phyloP scores from a whole-genome alignment of 768 basidiomycete genomes.

The Tylopilus rubrobrunneus region DNA sequence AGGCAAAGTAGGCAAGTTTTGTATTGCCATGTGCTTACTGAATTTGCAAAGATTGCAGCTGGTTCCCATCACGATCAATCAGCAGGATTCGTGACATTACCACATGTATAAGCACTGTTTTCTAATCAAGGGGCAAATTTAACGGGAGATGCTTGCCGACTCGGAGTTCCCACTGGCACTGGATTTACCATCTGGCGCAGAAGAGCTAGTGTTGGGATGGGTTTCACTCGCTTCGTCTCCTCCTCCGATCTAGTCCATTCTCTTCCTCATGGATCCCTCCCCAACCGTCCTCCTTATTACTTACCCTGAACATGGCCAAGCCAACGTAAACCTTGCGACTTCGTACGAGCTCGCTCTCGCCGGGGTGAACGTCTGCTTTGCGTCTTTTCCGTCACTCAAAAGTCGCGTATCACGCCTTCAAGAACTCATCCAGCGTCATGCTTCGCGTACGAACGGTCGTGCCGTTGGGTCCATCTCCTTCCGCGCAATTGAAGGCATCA shows the following conservation, averaged over 20 bases:
- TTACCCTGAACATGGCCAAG: slow-evolving; percentile 4
- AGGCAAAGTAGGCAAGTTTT: too few species aligned
- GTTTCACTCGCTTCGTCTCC: too few species aligned
- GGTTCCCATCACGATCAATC: too few species aligned
- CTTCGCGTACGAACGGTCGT: background rate
- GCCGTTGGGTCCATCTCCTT: slow-evolving; percentile 2
- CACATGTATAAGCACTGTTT: too few species aligned
- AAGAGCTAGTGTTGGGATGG: too few species aligned
- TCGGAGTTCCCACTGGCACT: too few species aligned
- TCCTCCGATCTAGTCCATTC: background rate
- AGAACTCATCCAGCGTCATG: background rate
- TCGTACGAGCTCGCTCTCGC: slow-evolving; percentile 14
- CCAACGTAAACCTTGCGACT: slow-evolving; percentile 10
- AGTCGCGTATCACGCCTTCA: slow-evolving; percentile 5
- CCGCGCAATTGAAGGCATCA: background rate
- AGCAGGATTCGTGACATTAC: too few species aligned
- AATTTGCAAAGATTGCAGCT: too few species aligned
- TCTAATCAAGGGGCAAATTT: too few species aligned
- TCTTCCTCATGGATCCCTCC: slow-evolving; percentile 1
- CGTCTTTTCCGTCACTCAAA: slow-evolving; percentile 11
- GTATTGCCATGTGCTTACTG: too few species aligned
- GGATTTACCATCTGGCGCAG: too few species aligned
- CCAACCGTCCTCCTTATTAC: slow-evolving; percentile 10
- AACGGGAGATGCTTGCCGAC: too few species aligned
- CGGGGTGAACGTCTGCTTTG: slow-evolving; percentile 6